A percentile compares a stretch with the other conserved stretches of the same genome.
Evolutionary conservation across 2,329 filamentous ascomycete species (phyloP).

Genomic region (Escovopsis sp.): DNA sequence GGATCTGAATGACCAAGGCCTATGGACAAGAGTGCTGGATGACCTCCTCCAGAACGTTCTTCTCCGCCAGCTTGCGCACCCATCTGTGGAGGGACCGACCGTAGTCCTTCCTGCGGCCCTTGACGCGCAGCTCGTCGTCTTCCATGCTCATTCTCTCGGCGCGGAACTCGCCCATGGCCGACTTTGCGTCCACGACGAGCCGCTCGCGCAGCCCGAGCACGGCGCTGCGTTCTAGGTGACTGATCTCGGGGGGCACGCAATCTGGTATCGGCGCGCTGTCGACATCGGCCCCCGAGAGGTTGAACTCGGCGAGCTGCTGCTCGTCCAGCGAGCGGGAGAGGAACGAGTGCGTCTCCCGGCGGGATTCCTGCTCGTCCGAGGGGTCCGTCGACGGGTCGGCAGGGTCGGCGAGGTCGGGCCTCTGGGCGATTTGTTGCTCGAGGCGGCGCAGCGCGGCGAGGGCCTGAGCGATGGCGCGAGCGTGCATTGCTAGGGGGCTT

Average conservation of each 20-base stretch:
- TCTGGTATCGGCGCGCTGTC: constrained; percentile 9
- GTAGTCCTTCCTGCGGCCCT: constrained; percentile 50
- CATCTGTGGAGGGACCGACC: constrained; percentile 54
- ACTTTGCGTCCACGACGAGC: constrained; percentile 26
- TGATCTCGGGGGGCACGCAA: constrained; percentile 2
- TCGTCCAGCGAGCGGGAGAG: constrained; percentile 6
- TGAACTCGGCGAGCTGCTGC: constrained; percentile 16
- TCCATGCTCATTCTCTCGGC: constrained; percentile 31
- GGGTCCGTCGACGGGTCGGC: not conserved
- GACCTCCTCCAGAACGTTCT: constrained; percentile 39
- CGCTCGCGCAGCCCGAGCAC: constrained; percentile 18
- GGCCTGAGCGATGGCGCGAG: constrained; percentile 29
- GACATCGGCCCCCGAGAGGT: constrained; percentile 14
- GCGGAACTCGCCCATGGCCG: constrained; percentile 29
- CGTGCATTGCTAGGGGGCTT: constrained; percentile 42
- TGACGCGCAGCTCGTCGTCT: constrained; percentile 37
- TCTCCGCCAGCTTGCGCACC: constrained; percentile 53
- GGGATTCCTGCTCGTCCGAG: constrained; percentile 6
- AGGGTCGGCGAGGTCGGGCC: constrained; percentile 10
- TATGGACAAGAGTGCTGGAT: constrained; percentile 9
- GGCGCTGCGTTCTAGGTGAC: constrained; percentile 13
- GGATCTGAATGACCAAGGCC: too few relatives aligned
- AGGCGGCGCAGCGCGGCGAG: constrained; percentile 26
- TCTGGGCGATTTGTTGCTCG: constrained; percentile 15
- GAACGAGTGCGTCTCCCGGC: too few relatives aligned